These are phyloP conservation scores for Scheffersomyces illinoinensis DNA, from an alignment of 1,139 yeast genomes.

Conservation along the genomic window DNA sequence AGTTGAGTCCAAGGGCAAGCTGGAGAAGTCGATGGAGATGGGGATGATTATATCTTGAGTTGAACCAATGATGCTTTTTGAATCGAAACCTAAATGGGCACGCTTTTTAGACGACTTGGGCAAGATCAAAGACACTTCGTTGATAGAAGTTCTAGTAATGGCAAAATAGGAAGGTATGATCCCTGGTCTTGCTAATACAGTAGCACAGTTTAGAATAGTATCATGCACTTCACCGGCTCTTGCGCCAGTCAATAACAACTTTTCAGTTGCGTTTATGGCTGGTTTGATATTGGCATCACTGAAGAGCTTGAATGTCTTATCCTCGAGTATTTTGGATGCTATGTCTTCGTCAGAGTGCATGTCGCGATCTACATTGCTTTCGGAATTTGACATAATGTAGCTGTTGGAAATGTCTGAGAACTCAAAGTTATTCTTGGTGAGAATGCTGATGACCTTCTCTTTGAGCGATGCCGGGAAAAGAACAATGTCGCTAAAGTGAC, in stretches of 20 bases:
- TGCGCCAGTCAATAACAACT: slow-evolving; percentile 62
- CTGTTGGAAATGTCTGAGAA: slow-evolving; percentile 45
- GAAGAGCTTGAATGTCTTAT: slow-evolving; percentile 43
- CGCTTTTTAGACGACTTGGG: slow-evolving; percentile 44
- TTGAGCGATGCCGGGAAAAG: slow-evolving; percentile 52
- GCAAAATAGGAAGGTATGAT: slow-evolving; percentile 55
- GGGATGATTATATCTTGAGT: slow-evolving; percentile 60
- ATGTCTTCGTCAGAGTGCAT: slow-evolving; percentile 2
- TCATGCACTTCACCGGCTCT: slow-evolving; percentile 48
- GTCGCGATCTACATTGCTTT: background rate
- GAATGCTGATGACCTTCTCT: slow-evolving; percentile 44
- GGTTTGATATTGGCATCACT: slow-evolving; percentile 45
- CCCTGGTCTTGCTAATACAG: slow-evolving; percentile 26
- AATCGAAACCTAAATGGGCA: slow-evolving; percentile 40
- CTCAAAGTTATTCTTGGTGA: slow-evolving; percentile 44
- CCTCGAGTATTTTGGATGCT: slow-evolving; percentile 18
- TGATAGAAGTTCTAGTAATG: slow-evolving; percentile 54
- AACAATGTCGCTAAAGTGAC: slow-evolving; percentile 70
- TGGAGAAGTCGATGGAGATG: slow-evolving; percentile 54
- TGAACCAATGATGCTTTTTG: slow-evolving; percentile 54
- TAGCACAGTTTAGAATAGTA: slow-evolving; percentile 38
- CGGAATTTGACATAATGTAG: slow-evolving; percentile 18
- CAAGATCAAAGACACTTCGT: slow-evolving; percentile 55
- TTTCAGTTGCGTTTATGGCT: slow-evolving; percentile 36
- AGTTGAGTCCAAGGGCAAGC: slow-evolving; percentile 59